These are phyloP conservation scores for Suillus cothurnatus DNA, from an alignment of 768 basidiomycete species.

Conservation along the genomic window DNA sequence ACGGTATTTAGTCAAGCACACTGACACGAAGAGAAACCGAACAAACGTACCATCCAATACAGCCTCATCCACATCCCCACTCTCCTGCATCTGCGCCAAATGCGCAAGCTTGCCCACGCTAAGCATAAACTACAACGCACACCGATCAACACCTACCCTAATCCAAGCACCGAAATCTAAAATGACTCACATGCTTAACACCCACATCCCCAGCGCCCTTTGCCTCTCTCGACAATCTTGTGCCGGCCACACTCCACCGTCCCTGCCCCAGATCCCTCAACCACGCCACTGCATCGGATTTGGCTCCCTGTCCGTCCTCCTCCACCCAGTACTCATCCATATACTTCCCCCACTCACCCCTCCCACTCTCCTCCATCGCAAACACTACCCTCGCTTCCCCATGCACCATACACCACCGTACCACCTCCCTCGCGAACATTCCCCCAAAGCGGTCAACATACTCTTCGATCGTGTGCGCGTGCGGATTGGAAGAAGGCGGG, in stretches of 20 bases:
- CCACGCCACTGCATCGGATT: conserved; percentile 75
- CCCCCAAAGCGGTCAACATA: conserved; percentile 83
- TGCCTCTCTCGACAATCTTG: conserved; percentile 64
- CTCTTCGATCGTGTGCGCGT: conserved; percentile 58
- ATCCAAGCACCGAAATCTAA: neutral
- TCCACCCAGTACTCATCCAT: conserved; percentile 71
- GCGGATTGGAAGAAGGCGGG: conserved; percentile 65
- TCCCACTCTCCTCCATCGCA: conserved; percentile 56
- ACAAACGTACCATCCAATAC: conserved; percentile 54
- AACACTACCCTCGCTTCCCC: conserved; percentile 85
- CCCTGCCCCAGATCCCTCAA: conserved; percentile 79
- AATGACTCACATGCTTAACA: conserved; percentile 70
- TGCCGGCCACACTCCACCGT: conserved; percentile 65
- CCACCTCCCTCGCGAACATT: conserved; percentile 87
- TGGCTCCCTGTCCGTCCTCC: conserved; percentile 39
- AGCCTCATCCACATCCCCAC: conserved; percentile 45
- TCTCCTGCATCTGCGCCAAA: conserved; percentile 61
- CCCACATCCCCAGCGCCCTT: conserved; percentile 56
- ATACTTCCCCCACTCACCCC: conserved; percentile 48
- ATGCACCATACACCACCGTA: conserved; percentile 90
- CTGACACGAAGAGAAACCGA: neutral
- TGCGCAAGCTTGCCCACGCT: conserved; percentile 89
- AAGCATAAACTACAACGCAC: conserved; percentile 69
- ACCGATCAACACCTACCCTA: conserved; percentile 8
- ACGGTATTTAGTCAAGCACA: conserved; percentile 12